Percentiles rank a stretch among this genome's conserved stretches.
These are phyloP conservation scores for Capsicum pubescens DNA, from an alignment of 257 asterid species.

Conservation along the genomic window DNA sequence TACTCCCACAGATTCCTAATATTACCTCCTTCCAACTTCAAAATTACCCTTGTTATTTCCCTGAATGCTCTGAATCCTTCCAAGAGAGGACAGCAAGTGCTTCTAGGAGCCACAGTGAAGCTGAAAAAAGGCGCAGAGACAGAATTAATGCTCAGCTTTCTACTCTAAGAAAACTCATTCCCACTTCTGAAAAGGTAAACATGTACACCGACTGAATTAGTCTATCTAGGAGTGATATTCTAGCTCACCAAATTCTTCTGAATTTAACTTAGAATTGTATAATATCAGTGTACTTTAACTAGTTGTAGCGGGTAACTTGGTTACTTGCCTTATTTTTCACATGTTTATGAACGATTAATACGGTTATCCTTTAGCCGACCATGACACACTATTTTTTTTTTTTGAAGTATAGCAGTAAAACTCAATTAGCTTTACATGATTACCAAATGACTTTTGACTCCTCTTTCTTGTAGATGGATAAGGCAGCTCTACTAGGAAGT, in stretches of 20 bases:
- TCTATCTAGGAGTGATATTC: background rate
- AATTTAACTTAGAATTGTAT: background rate
- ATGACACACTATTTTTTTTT: too few species aligned
- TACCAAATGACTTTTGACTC: background rate
- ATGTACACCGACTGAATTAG: background rate
- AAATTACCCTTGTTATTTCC: conserved; percentile 34
- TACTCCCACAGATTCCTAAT: conserved; percentile 32
- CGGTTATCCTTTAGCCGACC: too few species aligned
- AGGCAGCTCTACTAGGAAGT: conserved; percentile 81
- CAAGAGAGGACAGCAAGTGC: conserved; percentile 36
- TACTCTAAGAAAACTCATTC: conserved; percentile 74
- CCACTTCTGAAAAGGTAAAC: conserved; percentile 76
- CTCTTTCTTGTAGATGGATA: conserved; percentile 71
- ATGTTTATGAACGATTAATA: too few species aligned
- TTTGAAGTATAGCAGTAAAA: background rate
- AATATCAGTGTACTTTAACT: background rate
- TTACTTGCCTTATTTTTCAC: background rate
- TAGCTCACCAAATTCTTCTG: background rate
- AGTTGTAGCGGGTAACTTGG: background rate
- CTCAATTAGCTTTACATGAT: background rate
- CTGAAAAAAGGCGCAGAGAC: conserved; percentile 88
- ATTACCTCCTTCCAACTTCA: conserved; percentile 34
- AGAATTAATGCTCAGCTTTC: conserved; percentile 84
- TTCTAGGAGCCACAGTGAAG: conserved; percentile 79
- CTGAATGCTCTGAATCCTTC: conserved; percentile 41